Base-by-base conservation (phyloP, 1,284 basidiomycete species). In the Rhodotorula sp. region DNA sequence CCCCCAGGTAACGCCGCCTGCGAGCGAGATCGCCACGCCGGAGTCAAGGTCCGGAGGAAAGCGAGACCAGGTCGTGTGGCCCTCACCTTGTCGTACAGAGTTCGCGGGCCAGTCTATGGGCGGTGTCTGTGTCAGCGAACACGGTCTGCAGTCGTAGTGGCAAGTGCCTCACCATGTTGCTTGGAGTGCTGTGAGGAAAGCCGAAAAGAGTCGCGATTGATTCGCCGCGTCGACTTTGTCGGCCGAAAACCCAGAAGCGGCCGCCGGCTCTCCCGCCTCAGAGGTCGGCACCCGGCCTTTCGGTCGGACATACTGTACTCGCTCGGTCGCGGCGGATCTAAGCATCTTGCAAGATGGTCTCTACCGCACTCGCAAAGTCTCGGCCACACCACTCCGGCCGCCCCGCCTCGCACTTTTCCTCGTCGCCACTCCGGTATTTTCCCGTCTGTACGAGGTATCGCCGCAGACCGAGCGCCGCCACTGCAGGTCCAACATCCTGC, bases 81-180 rank as follows among this genome's bases (percentile, higher is more conserved):
- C 17, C 72, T 44, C 22, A 76, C 77, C 84, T 95, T 95, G 83
- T 95, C 93, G 83, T 95, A 95, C 51, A 95, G 84, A 59, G 93
- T 95, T 14, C 68, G 67, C 17, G 72, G 72, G 0, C 63, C 60
- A 54, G 60, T n/a, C 60, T 61, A 33, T 14, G 29, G 17, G 10
- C 0, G 44, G 8, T 18, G 4, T 4, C 22, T 2, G 6, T 8
- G 59, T 60, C 45, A 60, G 59, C 17, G 18, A 29, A 15, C 26
- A 2, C 7, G n/a, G 20, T 51, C 30, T 51, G 6, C 12, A 6
- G 10, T 3, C 17, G 18, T 51, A n/a, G 2, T n/a, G 22, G 4
- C n/a, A 24, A 51, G 20, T 10, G 1, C 12, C 46, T 49, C 15
- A 51, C 60, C 60, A 61, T 61, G 7, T 12, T 61, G 44, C 7